A percentile compares a stretch with the other conserved stretches of the same genome.
These are phyloP conservation scores for Mycena amicta DNA, from an alignment of 768 basidiomycete species.

Conservation along the genomic window DNA sequence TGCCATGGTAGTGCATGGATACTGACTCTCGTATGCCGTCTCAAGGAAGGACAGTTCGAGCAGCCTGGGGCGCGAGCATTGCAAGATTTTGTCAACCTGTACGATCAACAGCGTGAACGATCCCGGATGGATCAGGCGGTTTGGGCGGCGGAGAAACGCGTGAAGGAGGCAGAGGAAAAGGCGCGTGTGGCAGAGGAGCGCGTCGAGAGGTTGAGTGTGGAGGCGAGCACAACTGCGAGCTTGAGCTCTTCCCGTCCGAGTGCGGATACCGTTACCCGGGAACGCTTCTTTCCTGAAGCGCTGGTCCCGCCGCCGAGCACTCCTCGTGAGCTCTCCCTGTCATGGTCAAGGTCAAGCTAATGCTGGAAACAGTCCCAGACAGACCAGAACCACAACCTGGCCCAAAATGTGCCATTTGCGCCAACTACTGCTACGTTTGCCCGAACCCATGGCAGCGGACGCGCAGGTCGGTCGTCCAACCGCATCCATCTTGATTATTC, in stretches of 20 bases:
- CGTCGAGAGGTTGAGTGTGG: background rate
- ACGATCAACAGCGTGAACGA: conserved; percentile 5
- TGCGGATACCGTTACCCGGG: conserved; percentile 1
- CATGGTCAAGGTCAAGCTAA: background rate
- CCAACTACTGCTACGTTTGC: background rate
- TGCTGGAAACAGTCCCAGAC: background rate
- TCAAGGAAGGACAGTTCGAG: conserved; percentile 18
- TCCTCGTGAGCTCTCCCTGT: background rate
- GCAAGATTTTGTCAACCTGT: conserved; percentile 10
- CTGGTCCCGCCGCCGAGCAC: background rate
- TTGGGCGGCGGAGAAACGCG: conserved; percentile 4
- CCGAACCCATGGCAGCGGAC: conserved; percentile 21
- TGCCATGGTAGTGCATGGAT: background rate
- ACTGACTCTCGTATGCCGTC: background rate
- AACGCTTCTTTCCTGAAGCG: conserved; percentile 6
- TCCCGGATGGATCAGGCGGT: conserved; percentile 5
- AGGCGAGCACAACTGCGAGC: background rate
- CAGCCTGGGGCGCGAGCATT: conserved; percentile 18
- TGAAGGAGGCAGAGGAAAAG: background rate
- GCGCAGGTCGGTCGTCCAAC: too few relatives aligned
- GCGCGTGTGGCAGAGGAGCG: conserved; percentile 9
- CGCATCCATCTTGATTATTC: too few relatives aligned
- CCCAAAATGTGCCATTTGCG: conserved; percentile 8
- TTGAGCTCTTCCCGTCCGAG: background rate
- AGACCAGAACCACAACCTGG: background rate